These are phyloP conservation scores for Reticulascus tulasneorum DNA, from an alignment of 2,329 filamentous ascomycete species.

Conservation along the genomic window DNA sequence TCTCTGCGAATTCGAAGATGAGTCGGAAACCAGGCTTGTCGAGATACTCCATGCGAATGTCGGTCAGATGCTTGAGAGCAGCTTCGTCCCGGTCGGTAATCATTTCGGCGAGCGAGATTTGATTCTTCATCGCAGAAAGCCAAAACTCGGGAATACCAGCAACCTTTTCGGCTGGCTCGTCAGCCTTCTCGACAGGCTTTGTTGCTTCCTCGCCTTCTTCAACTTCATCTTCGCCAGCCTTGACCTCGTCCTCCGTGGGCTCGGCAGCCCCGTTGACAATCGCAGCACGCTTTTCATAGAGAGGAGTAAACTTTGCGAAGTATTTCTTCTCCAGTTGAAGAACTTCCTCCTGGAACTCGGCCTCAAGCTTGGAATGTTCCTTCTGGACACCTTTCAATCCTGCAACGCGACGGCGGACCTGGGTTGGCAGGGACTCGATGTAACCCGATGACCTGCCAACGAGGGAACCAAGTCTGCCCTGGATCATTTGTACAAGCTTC, in stretches of 20 bases:
- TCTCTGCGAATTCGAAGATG: slow-evolving; percentile 94
- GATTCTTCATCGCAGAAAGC: slow-evolving; percentile 99
- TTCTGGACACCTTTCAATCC: slow-evolving; percentile 98
- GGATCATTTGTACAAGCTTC: slow-evolving; percentile 92
- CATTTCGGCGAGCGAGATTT: slow-evolving; percentile 93
- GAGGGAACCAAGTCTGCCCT: slow-evolving; percentile 89
- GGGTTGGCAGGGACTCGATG: slow-evolving; percentile 87
- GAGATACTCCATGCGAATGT: slow-evolving; percentile 99
- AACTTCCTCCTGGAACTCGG: slow-evolving; percentile 97
- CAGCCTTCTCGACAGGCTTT: slow-evolving; percentile 53
- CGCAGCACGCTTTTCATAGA: slow-evolving; percentile 90
- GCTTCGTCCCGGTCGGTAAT: slow-evolving; percentile 97
- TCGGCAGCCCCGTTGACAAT: slow-evolving; percentile 87
- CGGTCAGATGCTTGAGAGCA: slow-evolving; percentile 82
- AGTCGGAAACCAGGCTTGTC: slow-evolving; percentile 97
- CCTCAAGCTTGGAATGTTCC: slow-evolving; percentile 96
- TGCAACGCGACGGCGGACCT: slow-evolving; percentile 87
- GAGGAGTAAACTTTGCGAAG: slow-evolving; percentile 95
- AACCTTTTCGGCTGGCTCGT: slow-evolving; percentile 47
- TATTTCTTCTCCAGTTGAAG: slow-evolving; percentile 99
- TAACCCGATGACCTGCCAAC: slow-evolving; percentile 96
- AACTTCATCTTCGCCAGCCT: slow-evolving; percentile 77
- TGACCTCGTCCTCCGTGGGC: slow-evolving; percentile 82
- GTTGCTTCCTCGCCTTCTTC: slow-evolving; percentile 63
- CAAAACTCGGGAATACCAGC: slow-evolving; percentile 97